These are phyloP conservation scores for Elaeis oleifera DNA, from an alignment of 202 grass and related monocot genomes.

Conservation along the genomic window DNA sequence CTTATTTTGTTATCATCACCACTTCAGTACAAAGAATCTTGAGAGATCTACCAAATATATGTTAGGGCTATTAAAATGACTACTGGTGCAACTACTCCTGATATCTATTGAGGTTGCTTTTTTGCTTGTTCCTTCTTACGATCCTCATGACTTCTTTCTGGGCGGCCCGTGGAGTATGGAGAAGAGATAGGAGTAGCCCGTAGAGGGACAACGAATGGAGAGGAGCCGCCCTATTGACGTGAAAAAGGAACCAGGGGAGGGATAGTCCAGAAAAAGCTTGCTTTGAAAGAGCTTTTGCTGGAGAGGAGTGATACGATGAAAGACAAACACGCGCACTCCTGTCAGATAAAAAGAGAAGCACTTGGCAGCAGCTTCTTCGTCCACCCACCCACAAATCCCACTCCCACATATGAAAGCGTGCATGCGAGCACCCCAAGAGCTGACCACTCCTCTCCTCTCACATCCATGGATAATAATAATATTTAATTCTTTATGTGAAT, in stretches of 20 bases:
- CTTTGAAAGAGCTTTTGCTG: slow-evolving; percentile 34
- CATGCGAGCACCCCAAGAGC: slow-evolving; percentile 9
- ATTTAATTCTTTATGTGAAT: not conserved
- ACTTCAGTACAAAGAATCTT: too few species aligned
- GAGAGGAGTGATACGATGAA: slow-evolving; percentile 38
- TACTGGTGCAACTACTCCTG: too few species aligned
- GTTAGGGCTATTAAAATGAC: too few species aligned
- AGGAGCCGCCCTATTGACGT: slow-evolving; percentile 64
- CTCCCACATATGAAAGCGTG: slow-evolving; percentile 13
- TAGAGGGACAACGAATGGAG: slow-evolving; percentile 6
- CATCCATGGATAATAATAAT: not conserved
- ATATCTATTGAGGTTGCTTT: too few species aligned
- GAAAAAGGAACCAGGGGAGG: slow-evolving; percentile 46
- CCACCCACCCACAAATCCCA: slow-evolving; percentile 24
- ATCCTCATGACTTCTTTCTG: too few species aligned
- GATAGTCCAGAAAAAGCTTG: slow-evolving; percentile 40
- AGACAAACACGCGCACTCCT: slow-evolving; percentile 67
- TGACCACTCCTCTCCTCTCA: not conserved
- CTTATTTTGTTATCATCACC: too few species aligned
- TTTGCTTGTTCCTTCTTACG: too few species aligned
- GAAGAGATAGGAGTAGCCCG: too few species aligned
- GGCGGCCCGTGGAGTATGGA: too few species aligned
- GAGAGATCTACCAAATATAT: too few species aligned
- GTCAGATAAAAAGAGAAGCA: slow-evolving; percentile 42
- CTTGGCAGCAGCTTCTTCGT: slow-evolving; percentile 39